Percentiles rank a stretch among this genome's conserved stretches.
Evolutionary conservation across 2,329 filamentous ascomycete genomes (phyloP).

Genomic region (Alternaria brassicicola): DNA sequence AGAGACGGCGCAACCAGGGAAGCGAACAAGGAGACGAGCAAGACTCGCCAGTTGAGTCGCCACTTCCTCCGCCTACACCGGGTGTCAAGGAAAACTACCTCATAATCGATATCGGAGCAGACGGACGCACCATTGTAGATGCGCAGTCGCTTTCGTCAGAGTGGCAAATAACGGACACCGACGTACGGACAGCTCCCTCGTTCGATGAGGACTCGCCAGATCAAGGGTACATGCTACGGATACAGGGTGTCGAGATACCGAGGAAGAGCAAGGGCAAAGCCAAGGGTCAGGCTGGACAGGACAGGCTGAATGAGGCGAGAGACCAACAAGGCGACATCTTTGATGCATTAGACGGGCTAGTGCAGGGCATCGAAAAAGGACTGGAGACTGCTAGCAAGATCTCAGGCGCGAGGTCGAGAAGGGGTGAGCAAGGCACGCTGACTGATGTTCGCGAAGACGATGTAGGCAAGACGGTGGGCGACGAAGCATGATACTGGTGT

Average conservation of each 20-base stretch:
- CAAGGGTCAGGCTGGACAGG: conserved; percentile 36
- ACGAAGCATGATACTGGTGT: conserved; percentile 7
- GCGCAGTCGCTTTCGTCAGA: conserved; percentile 75
- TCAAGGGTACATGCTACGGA: conserved; percentile 64
- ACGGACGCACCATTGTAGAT: conserved; percentile 63
- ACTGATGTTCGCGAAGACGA: conserved; percentile 7
- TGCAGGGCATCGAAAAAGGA: conserved; percentile 45
- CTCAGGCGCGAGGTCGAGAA: conserved; percentile 19
- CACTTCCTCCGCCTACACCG: conserved; percentile 55
- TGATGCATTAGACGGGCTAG: conserved; percentile 44
- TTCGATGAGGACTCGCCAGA: conserved; percentile 59
- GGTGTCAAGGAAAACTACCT: conserved; percentile 62
- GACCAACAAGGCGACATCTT: conserved; percentile 46
- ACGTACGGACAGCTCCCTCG: conserved; percentile 65
- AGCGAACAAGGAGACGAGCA: conserved; percentile 34
- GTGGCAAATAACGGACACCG: conserved; percentile 69
- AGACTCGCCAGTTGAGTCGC: conserved; percentile 41
- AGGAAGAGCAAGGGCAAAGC: conserved; percentile 41
- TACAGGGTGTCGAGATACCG: conserved; percentile 60
- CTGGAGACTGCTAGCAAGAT: conserved; percentile 46
- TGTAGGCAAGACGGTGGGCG: conserved; percentile 4
- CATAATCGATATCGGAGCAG: conserved; percentile 59
- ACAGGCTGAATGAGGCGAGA: conserved; percentile 38
- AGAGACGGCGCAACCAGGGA: conserved; percentile 19
- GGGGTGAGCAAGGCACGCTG: conserved; percentile 16